Conservation (phyloP, 306 rosid genomes). For the Rosa chinensis region DNA sequence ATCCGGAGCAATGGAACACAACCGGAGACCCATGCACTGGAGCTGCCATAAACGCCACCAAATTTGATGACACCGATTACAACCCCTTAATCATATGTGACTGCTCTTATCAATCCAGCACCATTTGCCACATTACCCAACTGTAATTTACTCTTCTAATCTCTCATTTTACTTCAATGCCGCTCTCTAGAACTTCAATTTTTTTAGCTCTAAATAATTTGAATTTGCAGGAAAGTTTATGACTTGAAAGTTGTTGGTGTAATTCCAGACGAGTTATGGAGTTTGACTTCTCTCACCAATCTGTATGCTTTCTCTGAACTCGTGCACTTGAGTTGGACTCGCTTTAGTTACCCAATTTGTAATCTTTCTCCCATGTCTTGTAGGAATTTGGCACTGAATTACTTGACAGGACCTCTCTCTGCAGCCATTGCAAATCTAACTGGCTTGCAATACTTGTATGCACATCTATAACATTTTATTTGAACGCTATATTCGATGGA, state of each 20-base stretch:
- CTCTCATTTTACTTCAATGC: conserved; percentile 9
- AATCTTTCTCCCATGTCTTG: conserved; percentile 13
- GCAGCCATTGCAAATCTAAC: conserved; percentile 59
- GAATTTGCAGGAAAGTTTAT: conserved; percentile 55
- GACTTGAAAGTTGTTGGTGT: conserved; percentile 41
- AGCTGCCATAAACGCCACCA: conserved; percentile 38
- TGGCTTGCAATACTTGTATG: conserved; percentile 71
- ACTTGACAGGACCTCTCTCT: conserved; percentile 64
- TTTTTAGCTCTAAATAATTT: neutral
- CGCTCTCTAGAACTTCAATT: neutral
- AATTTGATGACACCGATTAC: neutral
- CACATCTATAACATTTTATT: neutral
- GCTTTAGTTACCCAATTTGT: neutral
- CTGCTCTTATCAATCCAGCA: conserved; percentile 37
- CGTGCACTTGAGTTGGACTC: neutral
- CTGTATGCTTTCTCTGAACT: conserved; percentile 48
- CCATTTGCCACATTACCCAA: conserved; percentile 54
- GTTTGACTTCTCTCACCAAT: conserved; percentile 54
- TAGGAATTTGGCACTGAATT: conserved; percentile 61
- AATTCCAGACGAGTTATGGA: conserved; percentile 79
- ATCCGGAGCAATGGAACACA: conserved; percentile 47
- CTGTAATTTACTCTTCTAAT: conserved; percentile 30
- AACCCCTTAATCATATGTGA: conserved; percentile 72
- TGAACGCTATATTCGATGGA: neutral
- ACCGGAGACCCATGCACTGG: conserved; percentile 76